Evolutionary conservation across 2,329 filamentous ascomycete genomes (phyloP).

Genomic region (Aureobasidium sp.): DNA sequence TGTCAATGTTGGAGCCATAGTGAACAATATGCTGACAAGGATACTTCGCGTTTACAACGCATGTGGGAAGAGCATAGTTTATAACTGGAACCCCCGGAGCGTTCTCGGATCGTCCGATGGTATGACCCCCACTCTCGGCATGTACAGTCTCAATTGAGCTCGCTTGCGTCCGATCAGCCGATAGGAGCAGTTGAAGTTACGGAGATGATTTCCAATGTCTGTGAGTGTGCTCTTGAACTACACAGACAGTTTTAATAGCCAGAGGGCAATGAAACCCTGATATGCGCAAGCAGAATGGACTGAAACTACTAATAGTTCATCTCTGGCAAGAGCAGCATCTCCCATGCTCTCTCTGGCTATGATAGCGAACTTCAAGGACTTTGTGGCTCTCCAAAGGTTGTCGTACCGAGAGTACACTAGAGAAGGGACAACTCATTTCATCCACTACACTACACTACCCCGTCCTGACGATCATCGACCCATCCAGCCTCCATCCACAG

Average conservation of each 20-base stretch:
- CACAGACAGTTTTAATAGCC: too few species aligned
- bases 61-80: background rate
- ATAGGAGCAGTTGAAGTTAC: too few species aligned
- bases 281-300: too few species aligned
- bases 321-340: too few species aligned
- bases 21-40: background rate
- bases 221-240: background rate
- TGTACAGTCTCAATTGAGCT: background rate
- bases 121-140: background rate
- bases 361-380: too few species aligned
- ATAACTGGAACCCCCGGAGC: background rate
- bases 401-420: too few species aligned
- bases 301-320: too few species aligned
- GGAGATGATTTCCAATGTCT: background rate
- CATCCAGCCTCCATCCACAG: constrained; percentile 92
- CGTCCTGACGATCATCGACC: constrained; percentile 48
- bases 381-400: too few species aligned
- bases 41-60: background rate
- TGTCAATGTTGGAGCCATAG: constrained; percentile 5
- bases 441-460: too few species aligned
- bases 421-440: too few species aligned
- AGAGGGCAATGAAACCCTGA: too few species aligned
- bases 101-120: background rate
- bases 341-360: too few species aligned
- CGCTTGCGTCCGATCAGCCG: background rate